Evolutionary conservation across 306 rosid species (phyloP).

Genomic region (Senna siamea): DNA sequence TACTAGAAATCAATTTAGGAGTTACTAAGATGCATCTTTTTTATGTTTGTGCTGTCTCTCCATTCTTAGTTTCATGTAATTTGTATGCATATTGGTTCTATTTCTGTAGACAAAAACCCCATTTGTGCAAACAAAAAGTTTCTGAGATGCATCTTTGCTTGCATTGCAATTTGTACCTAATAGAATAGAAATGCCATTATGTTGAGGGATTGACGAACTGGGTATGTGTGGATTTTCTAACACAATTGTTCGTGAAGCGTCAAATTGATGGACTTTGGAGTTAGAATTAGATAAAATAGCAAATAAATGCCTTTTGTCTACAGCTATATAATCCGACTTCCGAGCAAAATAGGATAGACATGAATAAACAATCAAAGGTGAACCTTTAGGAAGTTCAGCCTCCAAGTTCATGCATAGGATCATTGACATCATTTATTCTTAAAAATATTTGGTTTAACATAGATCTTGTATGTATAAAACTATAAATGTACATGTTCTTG

Average conservation of each 20-base stretch:
- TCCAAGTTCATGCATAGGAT: too few relatives aligned
- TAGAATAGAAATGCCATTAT: neutral
- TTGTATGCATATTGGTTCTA: too few relatives aligned
- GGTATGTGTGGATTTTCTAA: slow-evolving; percentile 12
- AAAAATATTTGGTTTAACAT: slow-evolving; percentile 4
- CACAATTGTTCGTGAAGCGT: neutral
- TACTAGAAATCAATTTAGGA: too few relatives aligned
- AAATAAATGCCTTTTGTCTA: neutral
- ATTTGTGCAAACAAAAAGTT: too few relatives aligned
- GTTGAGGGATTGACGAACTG: slow-evolving; percentile 1
- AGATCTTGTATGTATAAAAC: neutral
- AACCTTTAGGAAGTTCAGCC: neutral
- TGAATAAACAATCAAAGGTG: neutral
- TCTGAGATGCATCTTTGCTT: too few relatives aligned
- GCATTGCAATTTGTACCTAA: neutral
- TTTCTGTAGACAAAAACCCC: too few relatives aligned
- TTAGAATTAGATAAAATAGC: slow-evolving; percentile 2
- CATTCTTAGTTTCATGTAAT: too few relatives aligned
- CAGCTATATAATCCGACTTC: neutral
- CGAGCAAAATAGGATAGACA: neutral
- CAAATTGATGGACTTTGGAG: neutral
- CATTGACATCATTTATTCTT: too few relatives aligned
- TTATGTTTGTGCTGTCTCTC: too few relatives aligned
- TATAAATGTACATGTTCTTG: slow-evolving; percentile 7
- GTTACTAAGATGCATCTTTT: too few relatives aligned